Conservation (phyloP, 2,329 filamentous ascomycete genomes). For the Colletotrichum spaethianum region DNA sequence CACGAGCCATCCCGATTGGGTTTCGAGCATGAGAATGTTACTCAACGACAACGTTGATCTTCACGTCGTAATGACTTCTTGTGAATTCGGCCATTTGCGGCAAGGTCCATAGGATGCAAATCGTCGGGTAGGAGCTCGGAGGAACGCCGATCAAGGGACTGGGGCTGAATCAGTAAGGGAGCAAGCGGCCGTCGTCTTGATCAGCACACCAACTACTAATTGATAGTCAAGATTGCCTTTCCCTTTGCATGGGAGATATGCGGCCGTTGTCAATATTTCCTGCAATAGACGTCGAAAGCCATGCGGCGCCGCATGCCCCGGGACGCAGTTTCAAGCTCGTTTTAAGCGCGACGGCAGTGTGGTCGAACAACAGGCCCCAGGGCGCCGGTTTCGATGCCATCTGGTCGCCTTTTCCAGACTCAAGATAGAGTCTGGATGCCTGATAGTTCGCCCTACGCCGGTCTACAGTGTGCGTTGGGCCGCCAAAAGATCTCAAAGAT, state of each 20-base stretch:
- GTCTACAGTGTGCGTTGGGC: constrained; percentile 27
- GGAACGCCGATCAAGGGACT: constrained; percentile 11
- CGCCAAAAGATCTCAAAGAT: constrained; percentile 25
- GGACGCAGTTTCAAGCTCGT: constrained; percentile 22
- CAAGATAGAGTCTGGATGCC: constrained; percentile 33
- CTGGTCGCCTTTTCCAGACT: constrained; percentile 29
- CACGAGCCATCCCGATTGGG: neutral
- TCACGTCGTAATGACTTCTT: constrained; percentile 4
- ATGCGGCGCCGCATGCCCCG: constrained; percentile 26
- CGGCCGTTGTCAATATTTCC: constrained; percentile 1
- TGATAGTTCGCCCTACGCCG: constrained; percentile 13
- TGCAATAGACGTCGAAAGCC: constrained; percentile 8
- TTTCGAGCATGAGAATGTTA: neutral
- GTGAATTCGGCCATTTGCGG: constrained; percentile 7
- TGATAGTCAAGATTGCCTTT: constrained; percentile 1
- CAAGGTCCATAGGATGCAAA: constrained; percentile 1
- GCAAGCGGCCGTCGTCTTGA: constrained; percentile 10
- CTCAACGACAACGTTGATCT: constrained; percentile 5
- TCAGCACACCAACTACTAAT: constrained; percentile 14
- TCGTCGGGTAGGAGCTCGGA: constrained; percentile 16
- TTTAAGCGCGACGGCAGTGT: constrained; percentile 2
- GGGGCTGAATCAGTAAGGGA: constrained; percentile 5
- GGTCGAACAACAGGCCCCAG: constrained; percentile 7
- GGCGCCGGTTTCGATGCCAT: constrained; percentile 13
- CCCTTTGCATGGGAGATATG: constrained; percentile 16